A percentile compares a stretch with the other conserved stretches of the same genome.
Conservation (phyloP, 805 yeast species). For the Zygotorulaspora danielsina region DNA sequence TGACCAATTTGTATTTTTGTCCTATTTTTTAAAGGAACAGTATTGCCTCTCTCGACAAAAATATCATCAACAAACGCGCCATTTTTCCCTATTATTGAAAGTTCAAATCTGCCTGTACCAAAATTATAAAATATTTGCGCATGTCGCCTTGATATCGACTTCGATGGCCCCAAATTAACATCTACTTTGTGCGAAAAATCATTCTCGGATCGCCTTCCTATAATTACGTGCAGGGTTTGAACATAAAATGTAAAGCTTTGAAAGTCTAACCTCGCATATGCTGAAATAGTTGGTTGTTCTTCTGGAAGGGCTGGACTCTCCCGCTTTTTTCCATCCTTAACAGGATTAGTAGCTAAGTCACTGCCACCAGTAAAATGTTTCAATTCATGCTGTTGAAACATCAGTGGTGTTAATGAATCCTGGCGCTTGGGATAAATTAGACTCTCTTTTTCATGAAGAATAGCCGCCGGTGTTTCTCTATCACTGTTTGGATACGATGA, state of each 20-base stretch:
- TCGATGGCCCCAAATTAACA: slow-evolving; percentile 86
- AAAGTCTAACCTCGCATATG: slow-evolving; percentile 76
- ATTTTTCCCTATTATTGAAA: slow-evolving; percentile 87
- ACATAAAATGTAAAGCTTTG: slow-evolving; percentile 92
- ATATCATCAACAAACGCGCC: slow-evolving; percentile 94
- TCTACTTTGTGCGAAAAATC: slow-evolving; percentile 71
- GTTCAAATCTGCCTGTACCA: slow-evolving; percentile 91
- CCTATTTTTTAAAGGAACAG: slow-evolving; percentile 79
- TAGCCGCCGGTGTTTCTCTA: slow-evolving; percentile 25
- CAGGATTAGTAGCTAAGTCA: slow-evolving; percentile 1
- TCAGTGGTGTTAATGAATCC: slow-evolving; percentile 30
- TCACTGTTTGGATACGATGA: slow-evolving; percentile 4
- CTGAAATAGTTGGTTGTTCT: slow-evolving; percentile 41
- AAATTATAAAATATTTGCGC: slow-evolving; percentile 95
- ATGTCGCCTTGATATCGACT: slow-evolving; percentile 89
- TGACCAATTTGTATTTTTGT: slow-evolving; percentile 91
- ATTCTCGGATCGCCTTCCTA: slow-evolving; percentile 84
- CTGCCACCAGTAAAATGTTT: slow-evolving; percentile 3
- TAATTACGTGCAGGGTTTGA: slow-evolving; percentile 87
- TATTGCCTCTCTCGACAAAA: slow-evolving; percentile 85
- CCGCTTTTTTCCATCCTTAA: slow-evolving; percentile 3
- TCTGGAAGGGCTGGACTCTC: slow-evolving; percentile 14
- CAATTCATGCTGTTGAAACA: slow-evolving; percentile 25
- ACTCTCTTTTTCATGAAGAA: slow-evolving; percentile 22
- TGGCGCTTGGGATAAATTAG: slow-evolving; percentile 20